These are phyloP conservation scores for Podochytrium sp. DNA, from an alignment of 192 early-diverging fungal genomes.

Conservation along the genomic window DNA sequence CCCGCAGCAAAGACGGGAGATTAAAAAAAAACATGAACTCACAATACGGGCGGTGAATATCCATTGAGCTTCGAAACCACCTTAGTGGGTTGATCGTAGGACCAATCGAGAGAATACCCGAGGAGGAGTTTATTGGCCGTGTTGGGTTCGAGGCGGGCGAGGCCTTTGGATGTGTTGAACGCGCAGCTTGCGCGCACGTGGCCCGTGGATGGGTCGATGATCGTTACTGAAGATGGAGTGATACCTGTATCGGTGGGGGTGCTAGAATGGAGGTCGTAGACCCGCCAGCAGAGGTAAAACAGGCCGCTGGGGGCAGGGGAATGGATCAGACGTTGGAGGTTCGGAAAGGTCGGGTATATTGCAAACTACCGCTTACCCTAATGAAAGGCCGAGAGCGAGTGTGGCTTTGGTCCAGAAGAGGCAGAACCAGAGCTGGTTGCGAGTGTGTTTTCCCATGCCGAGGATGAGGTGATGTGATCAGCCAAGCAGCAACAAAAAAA, in stretches of 20 bases:
- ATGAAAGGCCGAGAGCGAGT: background rate
- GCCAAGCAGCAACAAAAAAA: too few relatives aligned
- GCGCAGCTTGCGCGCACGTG: background rate
- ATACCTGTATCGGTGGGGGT: background rate
- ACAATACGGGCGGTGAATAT: conserved; percentile 28
- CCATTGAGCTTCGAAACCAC: conserved; percentile 5
- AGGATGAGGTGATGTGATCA: too few relatives aligned
- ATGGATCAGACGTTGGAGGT: background rate
- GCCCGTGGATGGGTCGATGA: conserved; percentile 9
- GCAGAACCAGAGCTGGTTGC: background rate
- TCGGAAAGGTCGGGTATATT: too few relatives aligned
- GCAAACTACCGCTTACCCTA: background rate
- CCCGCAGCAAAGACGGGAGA: background rate
- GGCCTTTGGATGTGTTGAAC: background rate
- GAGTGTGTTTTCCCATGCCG: background rate
- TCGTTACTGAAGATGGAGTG: background rate
- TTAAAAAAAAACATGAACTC: background rate
- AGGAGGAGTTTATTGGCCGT: background rate
- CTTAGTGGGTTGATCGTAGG: conserved; percentile 1
- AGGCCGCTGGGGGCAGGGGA: conserved; percentile 1
- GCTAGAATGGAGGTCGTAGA: conserved; percentile 2
- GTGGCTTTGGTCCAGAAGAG: conserved; percentile 7
- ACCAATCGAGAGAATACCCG: conserved; percentile 41
- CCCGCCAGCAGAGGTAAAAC: conserved; percentile 4
- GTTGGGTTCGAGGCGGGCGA: conserved; percentile 28